A percentile compares a stretch with the other conserved stretches of the same genome.
These are phyloP conservation scores for Serendipita sp. DNA, from an alignment of 768 basidiomycete species.

Conservation along the genomic window DNA sequence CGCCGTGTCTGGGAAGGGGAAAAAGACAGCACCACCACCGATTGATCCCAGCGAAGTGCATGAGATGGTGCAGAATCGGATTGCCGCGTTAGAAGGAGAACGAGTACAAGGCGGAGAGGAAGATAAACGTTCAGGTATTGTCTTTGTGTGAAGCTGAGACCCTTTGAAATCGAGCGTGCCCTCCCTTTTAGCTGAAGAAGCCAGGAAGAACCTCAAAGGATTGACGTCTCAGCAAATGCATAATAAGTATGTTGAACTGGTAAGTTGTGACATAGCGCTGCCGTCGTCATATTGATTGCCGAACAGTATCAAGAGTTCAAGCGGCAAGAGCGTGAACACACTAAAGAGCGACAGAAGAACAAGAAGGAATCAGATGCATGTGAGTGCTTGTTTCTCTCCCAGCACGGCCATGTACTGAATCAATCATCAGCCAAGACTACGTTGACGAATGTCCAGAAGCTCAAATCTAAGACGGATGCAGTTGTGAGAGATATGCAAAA, in stretches of 20 bases:
- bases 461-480: constrained; percentile 81
- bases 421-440: constrained; percentile 55
- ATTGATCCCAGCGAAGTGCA: constrained; percentile 79
- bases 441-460: constrained; percentile 75
- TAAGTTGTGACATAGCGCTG: constrained; percentile 24
- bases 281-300: constrained; percentile 13
- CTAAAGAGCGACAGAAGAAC: constrained; percentile 84
- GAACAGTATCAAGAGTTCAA: constrained; percentile 76
- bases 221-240: constrained; percentile 73
- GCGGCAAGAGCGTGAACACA: constrained; percentile 71
- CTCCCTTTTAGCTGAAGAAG: constrained; percentile 55
- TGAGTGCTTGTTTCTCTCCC: constrained; percentile 20
- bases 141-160: constrained; percentile 10
- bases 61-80: constrained; percentile 74
- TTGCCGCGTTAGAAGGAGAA: constrained; percentile 80
- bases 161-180: constrained; percentile 7
- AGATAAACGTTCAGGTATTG: constrained; percentile 33
- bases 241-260: constrained; percentile 77
- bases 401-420: constrained; percentile 12
- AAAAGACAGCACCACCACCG: constrained; percentile 58
- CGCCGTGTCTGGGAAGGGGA: constrained; percentile 22
- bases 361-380: constrained; percentile 84
- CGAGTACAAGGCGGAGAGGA: constrained; percentile 79
- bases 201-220: constrained; percentile 70
- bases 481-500: constrained; percentile 81